phyloP scores from a whole-genome alignment of 768 basidiomycete genomes.

The Austroboletus festivus region DNA sequence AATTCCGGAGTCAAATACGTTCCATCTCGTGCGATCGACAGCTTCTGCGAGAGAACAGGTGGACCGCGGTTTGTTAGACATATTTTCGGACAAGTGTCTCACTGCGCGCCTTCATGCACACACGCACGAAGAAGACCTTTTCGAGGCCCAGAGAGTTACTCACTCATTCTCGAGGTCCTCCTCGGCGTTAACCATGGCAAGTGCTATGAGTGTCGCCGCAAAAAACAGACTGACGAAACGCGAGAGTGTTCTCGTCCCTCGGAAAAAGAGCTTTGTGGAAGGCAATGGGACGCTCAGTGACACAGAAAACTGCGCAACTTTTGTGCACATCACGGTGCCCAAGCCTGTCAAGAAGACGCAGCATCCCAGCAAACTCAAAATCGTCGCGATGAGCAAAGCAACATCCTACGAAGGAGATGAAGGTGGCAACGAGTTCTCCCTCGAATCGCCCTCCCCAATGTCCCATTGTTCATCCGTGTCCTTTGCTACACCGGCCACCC shows the following conservation, averaged over 20 bases:
- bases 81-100: conserved; percentile 72
- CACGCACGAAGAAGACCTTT: conserved; percentile 60
- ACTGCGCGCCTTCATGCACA: conserved; percentile 65
- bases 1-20: conserved; percentile 44
- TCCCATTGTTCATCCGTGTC: conserved; percentile 39
- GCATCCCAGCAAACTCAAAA: conserved; percentile 30
- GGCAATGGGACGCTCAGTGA: conserved; percentile 15
- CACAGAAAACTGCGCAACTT: conserved; percentile 9
- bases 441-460: conserved; percentile 37
- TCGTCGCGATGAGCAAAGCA: conserved; percentile 20
- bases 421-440: conserved; percentile 14
- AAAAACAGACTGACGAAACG: conserved; percentile 58
- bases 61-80: conserved; percentile 76
- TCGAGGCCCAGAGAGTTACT: conserved; percentile 48
- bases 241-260: conserved; percentile 66
- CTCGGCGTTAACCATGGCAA: conserved; percentile 58
- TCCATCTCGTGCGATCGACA: conserved; percentile 67
- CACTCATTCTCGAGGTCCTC: conserved; percentile 51
- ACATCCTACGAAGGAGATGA: conserved; percentile 26
- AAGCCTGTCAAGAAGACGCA: conserved; percentile 20
- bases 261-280: conserved; percentile 50
- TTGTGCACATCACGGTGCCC: background rate
- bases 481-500: conserved; percentile 22
- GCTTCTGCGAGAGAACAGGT: conserved; percentile 63
- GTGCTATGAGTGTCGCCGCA: conserved; percentile 52